Evolutionary conservation across 345 rosid species (phyloP).

Genomic region (Populus deltoides): DNA sequence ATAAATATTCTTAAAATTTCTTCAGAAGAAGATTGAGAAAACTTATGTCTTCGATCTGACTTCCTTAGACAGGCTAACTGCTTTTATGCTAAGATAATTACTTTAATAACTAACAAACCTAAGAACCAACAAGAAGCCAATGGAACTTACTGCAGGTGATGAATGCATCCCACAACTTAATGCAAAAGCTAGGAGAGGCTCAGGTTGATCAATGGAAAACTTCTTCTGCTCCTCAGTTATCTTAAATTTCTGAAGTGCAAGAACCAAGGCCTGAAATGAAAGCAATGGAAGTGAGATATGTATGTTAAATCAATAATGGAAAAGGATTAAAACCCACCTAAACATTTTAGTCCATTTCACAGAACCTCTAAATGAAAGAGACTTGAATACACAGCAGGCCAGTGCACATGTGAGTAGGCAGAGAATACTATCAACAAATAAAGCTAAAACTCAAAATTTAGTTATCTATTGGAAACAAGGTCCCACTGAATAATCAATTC

Average conservation of each 20-base stretch:
- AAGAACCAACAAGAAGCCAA: neutral
- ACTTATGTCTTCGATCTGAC: neutral
- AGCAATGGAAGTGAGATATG: neutral
- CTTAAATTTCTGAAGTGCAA: conserved; percentile 55
- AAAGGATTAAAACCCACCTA: neutral
- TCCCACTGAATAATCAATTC: neutral
- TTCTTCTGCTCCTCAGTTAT: conserved; percentile 43
- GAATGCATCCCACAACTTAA: conserved; percentile 62
- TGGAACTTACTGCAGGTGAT: conserved; percentile 61
- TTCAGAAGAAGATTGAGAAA: neutral
- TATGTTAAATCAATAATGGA: neutral
- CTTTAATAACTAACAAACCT: neutral
- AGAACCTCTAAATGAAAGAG: neutral
- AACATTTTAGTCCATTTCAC: neutral
- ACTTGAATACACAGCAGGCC: neutral
- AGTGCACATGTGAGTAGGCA: neutral
- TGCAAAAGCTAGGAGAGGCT: conserved; percentile 59
- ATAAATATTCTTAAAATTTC: neutral
- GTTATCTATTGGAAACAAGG: neutral
- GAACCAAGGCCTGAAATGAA: conserved; percentile 46
- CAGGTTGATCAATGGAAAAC: conserved; percentile 50
- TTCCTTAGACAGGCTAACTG: neutral
- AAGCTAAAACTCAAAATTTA: neutral
- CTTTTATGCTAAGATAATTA: neutral
- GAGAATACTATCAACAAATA: neutral